Percentiles rank a stretch among this genome's conserved stretches.
Conservation (phyloP, 2,329 filamentous ascomycete species). For the Boeremia lycopersici region DNA sequence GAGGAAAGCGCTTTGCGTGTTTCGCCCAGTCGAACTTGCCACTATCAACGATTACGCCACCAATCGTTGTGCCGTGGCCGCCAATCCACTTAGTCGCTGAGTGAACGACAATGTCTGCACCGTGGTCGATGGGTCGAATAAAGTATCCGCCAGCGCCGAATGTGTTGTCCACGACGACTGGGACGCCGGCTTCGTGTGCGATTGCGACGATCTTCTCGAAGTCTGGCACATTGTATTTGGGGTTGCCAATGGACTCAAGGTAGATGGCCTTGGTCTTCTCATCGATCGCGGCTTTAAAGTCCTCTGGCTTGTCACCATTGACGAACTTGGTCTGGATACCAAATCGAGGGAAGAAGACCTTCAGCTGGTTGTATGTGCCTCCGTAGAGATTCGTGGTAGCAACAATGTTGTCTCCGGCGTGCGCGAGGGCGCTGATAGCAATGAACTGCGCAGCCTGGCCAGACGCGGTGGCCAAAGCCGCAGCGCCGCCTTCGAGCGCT, state of each 20-base stretch:
- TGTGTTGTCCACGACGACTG: conserved; percentile 79
- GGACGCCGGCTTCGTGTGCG: conserved; percentile 70
- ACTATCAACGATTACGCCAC: conserved; percentile 81
- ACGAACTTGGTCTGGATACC: conserved; percentile 90
- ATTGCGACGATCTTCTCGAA: conserved; percentile 84
- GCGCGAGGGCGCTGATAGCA: conserved; percentile 80
- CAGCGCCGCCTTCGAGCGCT: conserved; percentile 91
- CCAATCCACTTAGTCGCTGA: conserved; percentile 98
- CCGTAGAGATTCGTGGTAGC: conserved; percentile 87
- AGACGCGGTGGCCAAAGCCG: conserved; percentile 81
- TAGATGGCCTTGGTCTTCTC: conserved; percentile 93
- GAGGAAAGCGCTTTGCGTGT: conserved; percentile 82
- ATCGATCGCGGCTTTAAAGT: conserved; percentile 83
- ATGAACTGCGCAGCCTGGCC: conserved; percentile 95
- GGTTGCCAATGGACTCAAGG: conserved; percentile 87
- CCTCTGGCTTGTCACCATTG: conserved; percentile 76
- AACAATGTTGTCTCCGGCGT: conserved; percentile 90
- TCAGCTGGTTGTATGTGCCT: conserved; percentile 97
- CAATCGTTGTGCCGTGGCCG: conserved; percentile 85
- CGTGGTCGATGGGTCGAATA: conserved; percentile 83
- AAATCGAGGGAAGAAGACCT: conserved; percentile 84
- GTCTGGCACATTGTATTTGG: conserved; percentile 90
- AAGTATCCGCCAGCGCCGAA: conserved; percentile 94
- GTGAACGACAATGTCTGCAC: conserved; percentile 92
- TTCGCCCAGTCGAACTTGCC: conserved; percentile 95